phyloP scores from a whole-genome alignment of 129 eudicot genomes.

The Flaveria ramosissima region DNA sequence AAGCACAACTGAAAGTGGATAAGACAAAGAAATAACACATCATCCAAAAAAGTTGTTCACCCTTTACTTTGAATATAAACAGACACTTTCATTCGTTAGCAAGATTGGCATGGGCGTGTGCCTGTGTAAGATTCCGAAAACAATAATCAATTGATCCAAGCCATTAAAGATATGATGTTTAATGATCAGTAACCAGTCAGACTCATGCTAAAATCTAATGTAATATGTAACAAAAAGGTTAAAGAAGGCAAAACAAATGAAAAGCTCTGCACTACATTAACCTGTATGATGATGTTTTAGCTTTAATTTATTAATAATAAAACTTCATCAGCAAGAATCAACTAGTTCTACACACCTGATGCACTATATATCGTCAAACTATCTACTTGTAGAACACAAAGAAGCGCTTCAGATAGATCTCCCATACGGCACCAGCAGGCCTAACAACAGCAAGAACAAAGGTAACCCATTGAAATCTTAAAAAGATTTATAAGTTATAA shows the following conservation, averaged over 20 bases:
- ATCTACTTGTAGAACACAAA: constrained; percentile 79
- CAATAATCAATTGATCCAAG: constrained; percentile 11
- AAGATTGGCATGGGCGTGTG: constrained; percentile 1
- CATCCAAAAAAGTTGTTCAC: background rate
- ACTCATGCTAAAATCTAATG: constrained; percentile 13
- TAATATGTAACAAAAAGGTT: background rate
- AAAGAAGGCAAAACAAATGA: background rate
- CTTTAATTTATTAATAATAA: background rate
- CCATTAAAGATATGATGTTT: background rate
- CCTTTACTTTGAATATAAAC: constrained; percentile 11
- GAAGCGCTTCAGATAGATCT: constrained; percentile 64
- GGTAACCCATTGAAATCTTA: constrained; percentile 18
- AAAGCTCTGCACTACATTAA: background rate
- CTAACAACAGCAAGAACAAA: constrained; percentile 38
- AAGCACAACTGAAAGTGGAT: background rate
- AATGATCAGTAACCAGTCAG: constrained; percentile 5
- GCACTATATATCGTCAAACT: constrained; percentile 67
- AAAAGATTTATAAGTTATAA: constrained; percentile 4
- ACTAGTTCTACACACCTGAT: constrained; percentile 59
- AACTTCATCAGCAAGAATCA: constrained; percentile 4
- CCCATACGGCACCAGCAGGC: constrained; percentile 97
- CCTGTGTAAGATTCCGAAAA: constrained; percentile 10
- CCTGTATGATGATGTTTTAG: constrained; percentile 1
- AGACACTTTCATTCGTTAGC: constrained; percentile 3
- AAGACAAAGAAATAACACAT: constrained; percentile 2